Conservation (phyloP, 2,329 filamentous ascomycete species). For the Verticillium klebahnii region DNA sequence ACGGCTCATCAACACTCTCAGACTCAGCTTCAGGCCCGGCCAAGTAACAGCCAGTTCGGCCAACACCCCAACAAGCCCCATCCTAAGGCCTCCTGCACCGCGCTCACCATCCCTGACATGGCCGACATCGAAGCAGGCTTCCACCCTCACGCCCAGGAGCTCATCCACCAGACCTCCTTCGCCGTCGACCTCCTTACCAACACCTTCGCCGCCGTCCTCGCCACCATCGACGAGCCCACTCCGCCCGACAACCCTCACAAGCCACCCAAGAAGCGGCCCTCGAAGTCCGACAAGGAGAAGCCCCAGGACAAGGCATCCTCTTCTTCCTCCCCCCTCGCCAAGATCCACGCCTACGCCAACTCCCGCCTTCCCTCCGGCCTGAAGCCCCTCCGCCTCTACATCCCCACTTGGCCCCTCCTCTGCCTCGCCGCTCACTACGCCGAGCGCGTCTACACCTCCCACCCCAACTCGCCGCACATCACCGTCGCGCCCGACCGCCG, state of each 20-base stretch:
- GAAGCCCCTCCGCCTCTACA: slow-evolving; percentile 64
- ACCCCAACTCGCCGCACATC: slow-evolving; percentile 58
- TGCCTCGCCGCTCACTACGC: slow-evolving; percentile 77
- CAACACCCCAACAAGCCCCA: not conserved
- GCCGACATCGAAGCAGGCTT: not conserved
- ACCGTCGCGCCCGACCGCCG: slow-evolving; percentile 67
- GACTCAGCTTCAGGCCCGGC: not conserved
- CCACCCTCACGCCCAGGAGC: not conserved
- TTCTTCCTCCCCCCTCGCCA: slow-evolving; percentile 54
- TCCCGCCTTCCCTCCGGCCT: slow-evolving; percentile 66
- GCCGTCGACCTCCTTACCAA: not conserved
- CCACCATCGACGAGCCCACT: slow-evolving; percentile 2
- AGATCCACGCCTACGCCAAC: slow-evolving; percentile 76
- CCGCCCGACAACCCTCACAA: slow-evolving; percentile 8
- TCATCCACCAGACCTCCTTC: not conserved
- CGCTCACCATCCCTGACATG: not conserved
- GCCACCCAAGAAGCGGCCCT: not conserved
- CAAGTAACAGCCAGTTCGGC: not conserved
- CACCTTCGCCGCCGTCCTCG: not conserved
- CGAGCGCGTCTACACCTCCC: slow-evolving; percentile 65
- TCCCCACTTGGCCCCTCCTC: slow-evolving; percentile 71
- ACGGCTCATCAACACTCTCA: not conserved
- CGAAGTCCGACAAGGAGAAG: slow-evolving; percentile 3
- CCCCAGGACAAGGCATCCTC: not conserved
- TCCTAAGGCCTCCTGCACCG: not conserved